Conservation (phyloP, 805 yeast genomes). For the Tetrapisispora taiwanensis region DNA sequence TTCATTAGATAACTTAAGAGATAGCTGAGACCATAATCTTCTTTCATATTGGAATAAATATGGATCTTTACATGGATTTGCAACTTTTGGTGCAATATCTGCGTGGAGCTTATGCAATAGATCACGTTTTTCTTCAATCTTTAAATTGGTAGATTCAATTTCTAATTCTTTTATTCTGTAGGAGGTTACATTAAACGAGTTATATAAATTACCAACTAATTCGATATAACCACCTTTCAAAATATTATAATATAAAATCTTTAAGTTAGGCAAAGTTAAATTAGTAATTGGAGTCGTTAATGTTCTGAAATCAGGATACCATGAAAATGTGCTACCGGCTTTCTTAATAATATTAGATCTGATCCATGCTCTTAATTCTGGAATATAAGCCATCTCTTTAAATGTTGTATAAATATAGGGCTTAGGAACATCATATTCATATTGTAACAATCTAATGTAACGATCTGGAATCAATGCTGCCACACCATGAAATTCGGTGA, state of each 20-base stretch:
- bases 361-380: conserved; percentile 51
- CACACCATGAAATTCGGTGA: conserved; percentile 50
- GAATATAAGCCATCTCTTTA: conserved; percentile 37
- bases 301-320: conserved; percentile 7
- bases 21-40: conserved; percentile 9
- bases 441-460: conserved; percentile 32
- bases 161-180: conserved; percentile 25
- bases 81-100: conserved; percentile 8
- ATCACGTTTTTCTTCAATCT: conserved; percentile 8
- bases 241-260: conserved; percentile 14
- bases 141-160: conserved; percentile 12
- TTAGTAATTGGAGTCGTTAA: conserved; percentile 7
- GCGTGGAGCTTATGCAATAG: conserved; percentile 8
- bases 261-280: conserved; percentile 14
- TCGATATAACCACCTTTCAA: conserved; percentile 9
- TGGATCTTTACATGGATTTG: conserved; percentile 24
- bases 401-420: conserved; percentile 26
- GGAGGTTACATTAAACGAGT: conserved; percentile 14
- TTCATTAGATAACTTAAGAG: conserved; percentile 1
- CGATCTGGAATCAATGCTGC: conserved; percentile 46
- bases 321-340: conserved; percentile 10
- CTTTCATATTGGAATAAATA: conserved; percentile 12
- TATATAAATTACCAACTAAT: conserved; percentile 12
- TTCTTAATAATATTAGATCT: conserved; percentile 14
- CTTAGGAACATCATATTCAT: conserved; percentile 41